These are phyloP conservation scores for Cryptococcus wingfieldii DNA, from an alignment of 1,284 basidiomycete genomes.

Conservation along the genomic window DNA sequence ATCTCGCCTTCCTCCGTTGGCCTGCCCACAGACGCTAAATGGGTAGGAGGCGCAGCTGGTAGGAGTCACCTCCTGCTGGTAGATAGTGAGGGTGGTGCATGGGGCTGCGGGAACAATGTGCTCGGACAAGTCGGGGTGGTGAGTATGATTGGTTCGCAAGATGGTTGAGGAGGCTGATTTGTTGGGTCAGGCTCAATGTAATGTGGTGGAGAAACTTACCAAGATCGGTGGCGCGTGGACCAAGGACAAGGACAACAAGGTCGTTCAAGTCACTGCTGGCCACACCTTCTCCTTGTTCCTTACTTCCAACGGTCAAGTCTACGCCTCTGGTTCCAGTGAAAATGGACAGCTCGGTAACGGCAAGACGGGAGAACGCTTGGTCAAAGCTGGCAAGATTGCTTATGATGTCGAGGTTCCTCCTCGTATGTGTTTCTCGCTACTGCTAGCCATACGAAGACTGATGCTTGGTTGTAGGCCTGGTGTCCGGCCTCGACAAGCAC, in stretches of 20 bases:
- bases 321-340: slow-evolving; percentile 84
- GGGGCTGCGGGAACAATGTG: slow-evolving; percentile 76
- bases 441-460: not conserved
- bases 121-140: slow-evolving; percentile 62
- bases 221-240: slow-evolving; percentile 40
- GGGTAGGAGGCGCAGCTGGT: slow-evolving; percentile 77
- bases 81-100: slow-evolving; percentile 72
- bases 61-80: slow-evolving; percentile 77
- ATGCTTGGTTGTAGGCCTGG: slow-evolving; percentile 5
- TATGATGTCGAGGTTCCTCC: slow-evolving; percentile 76
- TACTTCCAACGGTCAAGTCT: slow-evolving; percentile 78
- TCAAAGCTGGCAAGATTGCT: slow-evolving; percentile 72
- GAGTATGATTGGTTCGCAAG: slow-evolving; percentile 5
- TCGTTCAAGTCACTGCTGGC: slow-evolving; percentile 64
- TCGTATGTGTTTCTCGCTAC: slow-evolving; percentile 51
- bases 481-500: slow-evolving; percentile 54
- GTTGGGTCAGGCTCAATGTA: slow-evolving; percentile 13
- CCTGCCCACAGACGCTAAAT: slow-evolving; percentile 58
- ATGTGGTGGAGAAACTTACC: slow-evolving; percentile 24
- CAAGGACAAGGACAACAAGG: slow-evolving; percentile 27
- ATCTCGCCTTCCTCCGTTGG: slow-evolving; percentile 62
- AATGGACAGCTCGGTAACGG: slow-evolving; percentile 91
- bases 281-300: slow-evolving; percentile 77
- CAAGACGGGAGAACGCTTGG: slow-evolving; percentile 79
- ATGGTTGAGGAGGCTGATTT: not conserved